phyloP scores from a whole-genome alignment of 208 protist species.

The Novymonas esmeraldas region DNA sequence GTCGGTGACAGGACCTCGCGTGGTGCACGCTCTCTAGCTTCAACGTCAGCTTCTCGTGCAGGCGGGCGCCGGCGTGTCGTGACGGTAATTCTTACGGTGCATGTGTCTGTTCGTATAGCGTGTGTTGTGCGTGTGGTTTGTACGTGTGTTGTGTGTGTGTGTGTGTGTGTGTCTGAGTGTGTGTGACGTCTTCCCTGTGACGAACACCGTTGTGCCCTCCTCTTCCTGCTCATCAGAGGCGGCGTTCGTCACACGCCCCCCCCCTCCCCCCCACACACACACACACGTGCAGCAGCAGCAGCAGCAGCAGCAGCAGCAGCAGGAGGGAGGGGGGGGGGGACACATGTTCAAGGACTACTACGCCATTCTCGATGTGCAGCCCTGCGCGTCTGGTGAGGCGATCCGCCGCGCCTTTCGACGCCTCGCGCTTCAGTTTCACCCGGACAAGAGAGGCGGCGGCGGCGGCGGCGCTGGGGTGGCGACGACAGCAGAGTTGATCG shows the following conservation, averaged over 20 bases:
- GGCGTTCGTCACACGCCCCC: neutral
- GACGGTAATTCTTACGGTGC: too few relatives aligned
- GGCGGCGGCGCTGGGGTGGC: too few relatives aligned
- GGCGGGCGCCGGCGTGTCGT: too few relatives aligned
- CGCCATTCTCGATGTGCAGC: constrained; percentile 53
- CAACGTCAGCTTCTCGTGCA: too few relatives aligned
- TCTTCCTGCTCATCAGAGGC: neutral
- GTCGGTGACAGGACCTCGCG: too few relatives aligned
- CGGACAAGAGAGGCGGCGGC: constrained; percentile 39
- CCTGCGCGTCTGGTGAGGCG: constrained; percentile 61
- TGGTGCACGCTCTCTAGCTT: too few relatives aligned
- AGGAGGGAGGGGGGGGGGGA: neutral
- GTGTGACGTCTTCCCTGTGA: too few relatives aligned
- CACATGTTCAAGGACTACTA: constrained; percentile 92
- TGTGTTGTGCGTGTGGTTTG: too few relatives aligned
- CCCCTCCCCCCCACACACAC: neutral
- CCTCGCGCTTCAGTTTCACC: constrained; percentile 77
- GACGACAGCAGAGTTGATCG: neutral
- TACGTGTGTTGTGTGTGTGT: neutral
- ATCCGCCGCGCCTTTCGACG: constrained; percentile 68
- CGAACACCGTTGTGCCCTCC: neutral
- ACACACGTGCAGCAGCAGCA: too few relatives aligned
- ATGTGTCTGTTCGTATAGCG: too few relatives aligned
- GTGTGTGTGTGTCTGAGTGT: neutral
- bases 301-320: too few relatives aligned